A percentile compares a stretch with the other conserved stretches of the same genome.
Conservation (phyloP, 345 rosid genomes). For the Gossypium arboreum region DNA sequence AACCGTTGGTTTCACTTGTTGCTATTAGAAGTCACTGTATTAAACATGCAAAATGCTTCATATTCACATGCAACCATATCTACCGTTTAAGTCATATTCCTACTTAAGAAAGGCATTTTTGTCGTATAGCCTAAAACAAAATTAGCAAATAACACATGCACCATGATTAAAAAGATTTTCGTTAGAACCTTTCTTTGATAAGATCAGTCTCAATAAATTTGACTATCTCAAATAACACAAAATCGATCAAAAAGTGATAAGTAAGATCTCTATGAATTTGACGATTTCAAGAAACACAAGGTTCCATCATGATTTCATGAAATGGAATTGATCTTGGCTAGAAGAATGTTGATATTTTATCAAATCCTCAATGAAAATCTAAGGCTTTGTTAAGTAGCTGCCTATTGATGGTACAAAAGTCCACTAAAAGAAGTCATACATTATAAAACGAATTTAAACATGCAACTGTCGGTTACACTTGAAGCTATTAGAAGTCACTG, state of each 20-base stretch:
- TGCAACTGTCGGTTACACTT: not conserved
- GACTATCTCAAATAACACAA: not conserved
- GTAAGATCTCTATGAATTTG: not conserved
- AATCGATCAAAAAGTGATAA: not conserved
- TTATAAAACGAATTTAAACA: no score
- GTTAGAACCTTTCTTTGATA: not conserved
- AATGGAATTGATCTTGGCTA: not conserved
- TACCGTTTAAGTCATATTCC: not conserved
- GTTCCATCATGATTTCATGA: not conserved
- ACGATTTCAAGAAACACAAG: no score
- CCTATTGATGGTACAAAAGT: not conserved
- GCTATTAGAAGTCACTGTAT: not conserved
- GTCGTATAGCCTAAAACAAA: no score
- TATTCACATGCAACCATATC: not conserved
- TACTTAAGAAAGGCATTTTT: not conserved
- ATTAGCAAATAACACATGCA: no score
- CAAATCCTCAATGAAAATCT: not conserved
- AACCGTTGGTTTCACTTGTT: not conserved
- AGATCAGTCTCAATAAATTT: not conserved
- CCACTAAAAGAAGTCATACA: not conserved
- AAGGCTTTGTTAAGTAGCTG: not conserved
- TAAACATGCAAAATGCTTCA: not conserved
- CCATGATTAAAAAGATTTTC: no score
- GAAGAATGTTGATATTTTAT: not conserved
- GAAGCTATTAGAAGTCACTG: not conserved